Conservation (phyloP, 805 yeast genomes). For the Metschnikowia borealis region DNA sequence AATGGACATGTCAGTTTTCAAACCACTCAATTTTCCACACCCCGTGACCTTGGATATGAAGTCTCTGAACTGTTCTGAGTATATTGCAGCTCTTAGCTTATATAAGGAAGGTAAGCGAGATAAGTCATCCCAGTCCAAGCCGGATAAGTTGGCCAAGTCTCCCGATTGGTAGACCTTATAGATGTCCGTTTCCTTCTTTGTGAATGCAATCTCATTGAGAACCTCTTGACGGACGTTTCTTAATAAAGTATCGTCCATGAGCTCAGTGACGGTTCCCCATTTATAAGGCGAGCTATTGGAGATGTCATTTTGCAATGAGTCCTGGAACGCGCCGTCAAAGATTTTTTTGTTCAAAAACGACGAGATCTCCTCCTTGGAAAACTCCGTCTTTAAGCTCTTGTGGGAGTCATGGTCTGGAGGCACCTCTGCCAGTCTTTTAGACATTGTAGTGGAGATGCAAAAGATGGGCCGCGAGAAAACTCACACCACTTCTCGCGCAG, state of each 20-base stretch:
- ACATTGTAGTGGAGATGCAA: constrained; percentile 8
- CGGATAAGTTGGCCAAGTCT: constrained; percentile 87
- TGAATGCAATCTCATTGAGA: constrained; percentile 76
- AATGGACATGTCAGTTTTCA: constrained; percentile 86
- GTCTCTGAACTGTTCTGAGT: constrained; percentile 80
- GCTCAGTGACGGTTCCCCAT: constrained; percentile 79
- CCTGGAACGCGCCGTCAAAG: constrained; percentile 42
- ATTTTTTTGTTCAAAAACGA: constrained; percentile 46
- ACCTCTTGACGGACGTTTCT: constrained; percentile 83
- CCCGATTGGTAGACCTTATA: constrained; percentile 89
- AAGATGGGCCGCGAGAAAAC: constrained; percentile 5
- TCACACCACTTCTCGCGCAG: constrained; percentile 3
- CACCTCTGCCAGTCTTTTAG: constrained; percentile 12
- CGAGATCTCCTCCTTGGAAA: constrained; percentile 33
- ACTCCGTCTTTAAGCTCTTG: constrained; percentile 13
- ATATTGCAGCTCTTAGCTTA: constrained; percentile 80
- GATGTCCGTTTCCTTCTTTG: constrained; percentile 94
- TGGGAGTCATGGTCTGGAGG: neutral
- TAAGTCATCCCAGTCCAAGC: constrained; percentile 72
- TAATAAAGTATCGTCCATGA: constrained; percentile 73
- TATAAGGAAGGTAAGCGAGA: constrained; percentile 69
- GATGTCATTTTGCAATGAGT: constrained; percentile 41
- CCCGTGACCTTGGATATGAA: constrained; percentile 73
- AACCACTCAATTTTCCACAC: constrained; percentile 86
- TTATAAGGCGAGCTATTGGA: constrained; percentile 67